Percentiles rank a stretch among this genome's conserved stretches.
These are phyloP conservation scores for Verticillium nonalfalfae DNA, from an alignment of 2,329 filamentous ascomycete species.

Conservation along the genomic window DNA sequence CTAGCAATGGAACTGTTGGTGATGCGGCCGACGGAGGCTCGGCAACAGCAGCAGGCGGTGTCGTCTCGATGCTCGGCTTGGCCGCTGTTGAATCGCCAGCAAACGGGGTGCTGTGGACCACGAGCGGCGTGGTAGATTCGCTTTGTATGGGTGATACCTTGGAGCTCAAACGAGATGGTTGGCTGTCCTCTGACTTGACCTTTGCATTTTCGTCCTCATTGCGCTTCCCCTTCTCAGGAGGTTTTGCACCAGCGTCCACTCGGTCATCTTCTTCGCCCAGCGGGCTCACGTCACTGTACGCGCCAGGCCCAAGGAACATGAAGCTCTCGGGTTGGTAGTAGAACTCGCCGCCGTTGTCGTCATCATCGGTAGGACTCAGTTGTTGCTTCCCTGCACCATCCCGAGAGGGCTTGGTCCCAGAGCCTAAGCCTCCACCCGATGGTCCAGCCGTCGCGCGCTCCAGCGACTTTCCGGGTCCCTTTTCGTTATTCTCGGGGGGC, in stretches of 20 bases:
- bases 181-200: background rate
- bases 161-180: constrained; percentile 1
- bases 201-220: background rate
- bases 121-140: constrained; percentile 16
- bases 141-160: constrained; percentile 18
- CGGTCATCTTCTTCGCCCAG: constrained; percentile 31
- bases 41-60: background rate
- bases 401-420: background rate
- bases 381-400: constrained; percentile 4
- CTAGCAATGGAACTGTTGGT: constrained; percentile 23
- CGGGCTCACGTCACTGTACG: constrained; percentile 38
- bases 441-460: constrained; percentile 15
- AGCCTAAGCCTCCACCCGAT: constrained; percentile 12
- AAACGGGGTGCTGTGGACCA: constrained; percentile 14
- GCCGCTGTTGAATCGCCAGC: background rate
- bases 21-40: background rate
- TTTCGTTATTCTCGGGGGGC: constrained; percentile 5
- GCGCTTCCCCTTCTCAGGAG: background rate
- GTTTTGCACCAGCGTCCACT: background rate
- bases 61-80: background rate
- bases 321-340: constrained; percentile 48
- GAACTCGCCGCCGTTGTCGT: constrained; percentile 23
- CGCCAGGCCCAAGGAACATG: constrained; percentile 44
- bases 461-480: background rate
- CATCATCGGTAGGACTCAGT: constrained; percentile 16